Base-by-base conservation (phyloP, 352 stramenopile species). In the Pythium sukuiense region DNA sequence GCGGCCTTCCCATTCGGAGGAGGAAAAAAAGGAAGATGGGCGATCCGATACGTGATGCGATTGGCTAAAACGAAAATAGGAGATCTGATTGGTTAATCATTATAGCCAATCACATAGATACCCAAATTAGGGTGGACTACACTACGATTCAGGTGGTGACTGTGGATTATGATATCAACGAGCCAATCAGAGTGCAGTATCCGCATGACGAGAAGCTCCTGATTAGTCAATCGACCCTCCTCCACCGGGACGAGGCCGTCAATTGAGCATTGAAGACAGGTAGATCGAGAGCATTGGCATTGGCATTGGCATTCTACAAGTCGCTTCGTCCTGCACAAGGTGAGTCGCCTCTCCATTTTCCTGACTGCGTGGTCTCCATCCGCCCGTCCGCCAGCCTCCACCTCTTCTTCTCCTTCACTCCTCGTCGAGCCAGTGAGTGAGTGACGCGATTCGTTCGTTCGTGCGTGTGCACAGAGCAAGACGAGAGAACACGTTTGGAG, bases 161-260 rank as follows among this genome's bases (percentile, higher is more conserved):
- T 24, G 13, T 30, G 46, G 59, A 65, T 65, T 56, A 65, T 65
- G 59, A 29, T 13, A 65, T 65, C 59, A n/a, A 1, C 5, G 45
- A 8, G 35, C 59, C 59, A 65, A 65, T 65, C 46, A 58, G 7
- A 35, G 4, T 3, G 1, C 18, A 7, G 18, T 6, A 58, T 41
- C 30, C 9, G 14, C 30, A 32, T 65, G 59, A 65, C 32, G 59
- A 30, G 35, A 48, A 41, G 59, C 48, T 37, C 27, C 16, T 55
- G 56, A 63, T 63, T 63, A 63, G 56, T 63, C 26, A 35, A 63
- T 63, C 39, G 43, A 20, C 18, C 41, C 45, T 63, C 43, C 29
- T 27, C 56, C 56, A 63, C 56, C 56, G 56, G 56, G 16, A 55
- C 27, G 20, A 16, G 24, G 20, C 20, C 20, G 20, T 24, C 20